Conservation (phyloP, 352 stramenopile genomes). For the Pythium aquatile region DNA sequence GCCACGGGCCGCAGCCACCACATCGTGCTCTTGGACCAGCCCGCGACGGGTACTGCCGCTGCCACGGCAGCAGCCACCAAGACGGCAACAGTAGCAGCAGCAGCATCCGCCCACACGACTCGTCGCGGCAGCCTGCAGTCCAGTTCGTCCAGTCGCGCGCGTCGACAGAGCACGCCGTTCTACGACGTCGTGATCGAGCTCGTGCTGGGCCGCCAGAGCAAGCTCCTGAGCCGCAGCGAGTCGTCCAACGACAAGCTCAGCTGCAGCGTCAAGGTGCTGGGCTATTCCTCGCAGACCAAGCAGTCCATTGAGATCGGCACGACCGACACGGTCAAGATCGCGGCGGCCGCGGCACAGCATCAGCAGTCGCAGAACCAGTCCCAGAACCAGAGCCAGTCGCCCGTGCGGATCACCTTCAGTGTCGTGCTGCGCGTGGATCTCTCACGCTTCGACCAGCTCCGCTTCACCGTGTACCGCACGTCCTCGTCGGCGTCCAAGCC, state of each 20-base stretch:
- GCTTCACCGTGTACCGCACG: constrained; percentile 59
- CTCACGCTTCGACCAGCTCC: constrained; percentile 57
- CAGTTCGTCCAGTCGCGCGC: not conserved
- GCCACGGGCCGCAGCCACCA: constrained; percentile 10
- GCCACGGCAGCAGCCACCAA: constrained; percentile 7
- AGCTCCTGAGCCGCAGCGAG: constrained; percentile 42
- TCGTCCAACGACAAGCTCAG: constrained; percentile 41
- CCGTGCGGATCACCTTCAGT: constrained; percentile 51
- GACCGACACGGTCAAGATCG: constrained; percentile 61
- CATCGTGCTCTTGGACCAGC: constrained; percentile 14
- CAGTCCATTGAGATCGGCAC: constrained; percentile 50
- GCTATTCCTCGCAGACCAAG: constrained; percentile 43
- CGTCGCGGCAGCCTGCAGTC: not conserved
- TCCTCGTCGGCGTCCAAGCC: constrained; percentile 35
- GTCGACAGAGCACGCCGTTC: not conserved
- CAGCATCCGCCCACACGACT: not conserved
- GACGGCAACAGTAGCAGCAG: constrained; percentile 1
- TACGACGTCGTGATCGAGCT: constrained; percentile 56
- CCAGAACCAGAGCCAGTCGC: constrained; percentile 11
- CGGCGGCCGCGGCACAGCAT: constrained; percentile 26
- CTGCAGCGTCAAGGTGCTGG: constrained; percentile 57
- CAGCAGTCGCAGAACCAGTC: not conserved
- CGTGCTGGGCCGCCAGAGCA: constrained; percentile 46
- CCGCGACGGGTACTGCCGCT: not conserved
- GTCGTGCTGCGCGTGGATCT: constrained; percentile 55